Conservation (phyloP, 345 rosid species). For the Geranium rotundifolium region DNA sequence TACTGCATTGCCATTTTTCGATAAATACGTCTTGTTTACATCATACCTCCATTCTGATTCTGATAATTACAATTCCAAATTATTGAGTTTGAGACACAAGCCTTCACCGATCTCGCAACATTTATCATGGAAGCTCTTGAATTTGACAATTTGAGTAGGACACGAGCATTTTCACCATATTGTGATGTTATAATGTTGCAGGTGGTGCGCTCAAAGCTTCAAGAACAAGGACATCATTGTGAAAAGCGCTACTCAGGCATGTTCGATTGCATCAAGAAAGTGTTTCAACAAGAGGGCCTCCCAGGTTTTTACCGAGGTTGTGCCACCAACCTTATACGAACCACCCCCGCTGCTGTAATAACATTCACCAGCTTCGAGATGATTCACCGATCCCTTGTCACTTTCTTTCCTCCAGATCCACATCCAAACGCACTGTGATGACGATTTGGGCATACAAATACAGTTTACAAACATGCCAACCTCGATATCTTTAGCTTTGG, state of each 20-base stretch:
- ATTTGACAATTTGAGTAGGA: too few species aligned
- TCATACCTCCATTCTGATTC: too few species aligned
- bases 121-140: too few species aligned
- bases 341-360: constrained; percentile 82
- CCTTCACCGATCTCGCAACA: too few species aligned
- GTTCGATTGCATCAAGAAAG: constrained; percentile 61
- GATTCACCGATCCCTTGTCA: constrained; percentile 69
- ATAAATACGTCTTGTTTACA: too few species aligned
- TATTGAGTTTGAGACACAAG: too few species aligned
- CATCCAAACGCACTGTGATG: too few species aligned
- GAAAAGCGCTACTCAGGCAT: constrained; percentile 66
- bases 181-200: constrained; percentile 5
- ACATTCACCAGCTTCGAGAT: constrained; percentile 92
- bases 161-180: too few species aligned
- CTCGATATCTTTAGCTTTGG: too few species aligned
- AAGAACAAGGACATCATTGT: constrained; percentile 78
- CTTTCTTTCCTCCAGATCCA: constrained; percentile 36
- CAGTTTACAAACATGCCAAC: too few species aligned
- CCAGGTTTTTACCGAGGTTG: constrained; percentile 81
- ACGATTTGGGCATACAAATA: neutral
- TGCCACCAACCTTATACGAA: constrained; percentile 70
- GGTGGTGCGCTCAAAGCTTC: constrained; percentile 86
- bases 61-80: too few species aligned
- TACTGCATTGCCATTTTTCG: too few species aligned
- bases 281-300: constrained; percentile 53